These are phyloP conservation scores for Colletotrichum phormii DNA, from an alignment of 2,329 filamentous ascomycete genomes.

Conservation along the genomic window DNA sequence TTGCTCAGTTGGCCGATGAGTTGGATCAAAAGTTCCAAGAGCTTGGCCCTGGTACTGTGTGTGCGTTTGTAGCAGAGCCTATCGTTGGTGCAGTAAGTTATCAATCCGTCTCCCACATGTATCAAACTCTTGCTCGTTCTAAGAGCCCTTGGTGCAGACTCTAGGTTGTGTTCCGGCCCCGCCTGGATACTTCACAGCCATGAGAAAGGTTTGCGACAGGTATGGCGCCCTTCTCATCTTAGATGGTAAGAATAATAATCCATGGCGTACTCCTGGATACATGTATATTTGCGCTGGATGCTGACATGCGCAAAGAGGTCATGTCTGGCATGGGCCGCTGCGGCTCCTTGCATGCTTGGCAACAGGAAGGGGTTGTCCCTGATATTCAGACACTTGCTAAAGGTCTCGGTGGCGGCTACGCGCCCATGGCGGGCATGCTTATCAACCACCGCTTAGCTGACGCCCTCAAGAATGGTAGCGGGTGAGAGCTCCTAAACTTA, in stretches of 20 bases:
- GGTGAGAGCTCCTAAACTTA: constrained; percentile 32
- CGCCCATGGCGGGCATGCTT: constrained; percentile 65
- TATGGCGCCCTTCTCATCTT: constrained; percentile 81
- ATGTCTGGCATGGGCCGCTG: constrained; percentile 33
- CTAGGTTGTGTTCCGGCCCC: constrained; percentile 74
- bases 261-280: not conserved
- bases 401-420: constrained; percentile 67
- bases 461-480: constrained; percentile 58
- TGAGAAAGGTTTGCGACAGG: constrained; percentile 75
- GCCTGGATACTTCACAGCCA: constrained; percentile 70
- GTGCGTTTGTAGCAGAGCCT: constrained; percentile 71
- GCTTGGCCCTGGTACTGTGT: constrained; percentile 73
- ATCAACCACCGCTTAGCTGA: constrained; percentile 62
- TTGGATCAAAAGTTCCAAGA: constrained; percentile 75
- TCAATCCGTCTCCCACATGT: not conserved
- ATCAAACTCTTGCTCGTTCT: not conserved
- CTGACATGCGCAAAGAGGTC: constrained; percentile 44
- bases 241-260: constrained; percentile 53
- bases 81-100: constrained; percentile 75
- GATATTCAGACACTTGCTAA: constrained; percentile 71
- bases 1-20: constrained; percentile 70
- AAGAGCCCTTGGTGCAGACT: constrained; percentile 54
- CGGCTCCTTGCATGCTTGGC: constrained; percentile 27
- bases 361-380: constrained; percentile 50
- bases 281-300: not conserved